Conservation (phyloP, 1,139 yeast species). For the Candida sp. region DNA sequence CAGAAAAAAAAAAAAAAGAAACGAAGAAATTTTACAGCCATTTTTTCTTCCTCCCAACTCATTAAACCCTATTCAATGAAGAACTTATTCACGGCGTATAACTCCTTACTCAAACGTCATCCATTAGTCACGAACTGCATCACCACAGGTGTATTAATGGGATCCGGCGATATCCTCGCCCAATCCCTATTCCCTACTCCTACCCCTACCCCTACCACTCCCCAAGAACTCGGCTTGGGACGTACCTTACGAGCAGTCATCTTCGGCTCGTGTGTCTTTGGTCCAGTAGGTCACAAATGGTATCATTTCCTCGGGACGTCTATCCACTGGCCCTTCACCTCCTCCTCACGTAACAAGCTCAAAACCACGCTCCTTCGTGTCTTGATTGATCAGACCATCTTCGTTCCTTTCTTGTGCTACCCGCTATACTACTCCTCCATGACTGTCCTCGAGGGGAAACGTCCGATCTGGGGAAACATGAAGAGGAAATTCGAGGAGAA, state of each 20-base stretch:
- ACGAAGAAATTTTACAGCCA: no score
- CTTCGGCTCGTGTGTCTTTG: conserved; percentile 44
- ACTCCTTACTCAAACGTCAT: conserved; percentile 29
- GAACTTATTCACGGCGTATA: conserved; percentile 27
- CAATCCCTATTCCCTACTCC: conserved; percentile 36
- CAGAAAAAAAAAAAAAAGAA: no score
- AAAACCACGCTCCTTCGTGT: conserved; percentile 50
- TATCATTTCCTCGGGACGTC: conserved; percentile 25
- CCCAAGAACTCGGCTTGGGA: no score
- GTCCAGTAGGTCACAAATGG: conserved; percentile 49
- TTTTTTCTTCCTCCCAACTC: no score
- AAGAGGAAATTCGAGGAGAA: conserved; percentile 44
- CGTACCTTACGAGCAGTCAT: conserved; percentile 38
- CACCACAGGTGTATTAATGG: conserved; percentile 45
- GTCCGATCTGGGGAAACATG: conserved; percentile 28
- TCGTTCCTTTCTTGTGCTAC: conserved; percentile 75
- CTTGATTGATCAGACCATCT: conserved; percentile 71
- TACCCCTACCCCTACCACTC: no score
- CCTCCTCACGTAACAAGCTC: no score
- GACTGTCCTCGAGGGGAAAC: conserved; percentile 60
- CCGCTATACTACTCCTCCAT: conserved; percentile 72
- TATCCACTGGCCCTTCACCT: no score
- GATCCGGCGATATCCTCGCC: conserved; percentile 45
- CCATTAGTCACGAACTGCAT: conserved; percentile 42
- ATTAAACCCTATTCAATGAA: no score